A percentile compares a stretch with the other conserved stretches of the same genome.
Evolutionary conservation across 1,284 basidiomycete species (phyloP).

Genomic region (Meira miltonrushii): DNA sequence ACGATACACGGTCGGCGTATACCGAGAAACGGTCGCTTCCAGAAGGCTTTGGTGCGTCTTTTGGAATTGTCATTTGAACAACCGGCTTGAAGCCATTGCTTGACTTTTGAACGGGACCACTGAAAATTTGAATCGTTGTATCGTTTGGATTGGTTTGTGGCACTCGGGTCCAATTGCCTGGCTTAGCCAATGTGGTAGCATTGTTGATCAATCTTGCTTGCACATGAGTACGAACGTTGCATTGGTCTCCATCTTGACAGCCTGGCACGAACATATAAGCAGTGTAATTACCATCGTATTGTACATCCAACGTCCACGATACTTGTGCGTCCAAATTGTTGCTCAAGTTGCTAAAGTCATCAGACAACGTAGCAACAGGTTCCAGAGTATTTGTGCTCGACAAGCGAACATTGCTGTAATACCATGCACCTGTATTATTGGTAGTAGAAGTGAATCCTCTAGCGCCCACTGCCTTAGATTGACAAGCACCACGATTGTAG

Average conservation of each 20-base stretch:
- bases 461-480: conserved; percentile 32
- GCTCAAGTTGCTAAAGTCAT: conserved; percentile 64
- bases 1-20: conserved; percentile 59
- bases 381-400: conserved; percentile 73
- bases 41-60: conserved; percentile 59
- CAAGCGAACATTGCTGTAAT: conserved; percentile 58
- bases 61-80: conserved; percentile 34
- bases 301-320: conserved; percentile 85
- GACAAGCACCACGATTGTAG: conserved; percentile 37
- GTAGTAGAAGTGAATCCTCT: conserved; percentile 33
- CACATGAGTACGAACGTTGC: conserved; percentile 72
- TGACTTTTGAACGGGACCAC: conserved; percentile 66
- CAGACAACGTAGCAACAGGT: conserved; percentile 66
- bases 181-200: conserved; percentile 61
- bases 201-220: conserved; percentile 73
- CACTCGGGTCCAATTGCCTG: conserved; percentile 52
- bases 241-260: conserved; percentile 74
- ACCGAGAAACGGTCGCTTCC: conserved; percentile 68
- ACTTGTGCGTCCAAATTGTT: conserved; percentile 64
- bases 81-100: conserved; percentile 27
- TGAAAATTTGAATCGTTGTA: conserved; percentile 65
- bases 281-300: conserved; percentile 77
- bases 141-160: conserved; percentile 71
- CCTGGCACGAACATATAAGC: conserved; percentile 81
- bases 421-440: conserved; percentile 37